These are phyloP conservation scores for Solanum pinnatisectum DNA, from an alignment of 257 asterid species.

Conservation along the genomic window DNA sequence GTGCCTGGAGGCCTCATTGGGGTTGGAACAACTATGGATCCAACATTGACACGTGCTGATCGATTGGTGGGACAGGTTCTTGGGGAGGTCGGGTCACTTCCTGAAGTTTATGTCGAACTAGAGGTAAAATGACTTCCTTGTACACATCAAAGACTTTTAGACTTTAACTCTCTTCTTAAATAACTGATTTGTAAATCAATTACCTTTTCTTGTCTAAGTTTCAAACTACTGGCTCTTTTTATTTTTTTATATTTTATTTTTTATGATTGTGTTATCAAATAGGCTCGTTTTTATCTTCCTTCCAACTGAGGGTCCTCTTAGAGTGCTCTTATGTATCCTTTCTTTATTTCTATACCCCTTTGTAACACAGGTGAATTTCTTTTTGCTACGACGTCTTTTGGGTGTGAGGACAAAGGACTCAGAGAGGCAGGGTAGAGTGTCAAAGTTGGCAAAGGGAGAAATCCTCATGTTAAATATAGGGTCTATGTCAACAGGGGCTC, in stretches of 20 bases:
- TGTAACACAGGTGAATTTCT: constrained; percentile 71
- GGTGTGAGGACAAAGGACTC: constrained; percentile 94
- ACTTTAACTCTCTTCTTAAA: background rate
- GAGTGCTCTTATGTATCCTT: background rate
- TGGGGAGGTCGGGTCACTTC: constrained; percentile 96
- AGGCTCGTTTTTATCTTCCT: background rate
- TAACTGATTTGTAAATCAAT: background rate
- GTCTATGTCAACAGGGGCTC: constrained; percentile 96
- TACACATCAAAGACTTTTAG: background rate
- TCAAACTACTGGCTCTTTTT: background rate
- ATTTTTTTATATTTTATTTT: too few relatives aligned
- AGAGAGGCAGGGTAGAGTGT: constrained; percentile 81
- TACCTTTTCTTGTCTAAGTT: background rate
- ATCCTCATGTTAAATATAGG: constrained; percentile 95
- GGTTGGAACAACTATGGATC: constrained; percentile 98
- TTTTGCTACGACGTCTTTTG: constrained; percentile 66
- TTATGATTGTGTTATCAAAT: background rate
- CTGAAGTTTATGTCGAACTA: constrained; percentile 71
- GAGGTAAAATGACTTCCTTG: constrained; percentile 47
- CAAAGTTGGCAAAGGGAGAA: constrained; percentile 82
- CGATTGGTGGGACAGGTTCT: constrained; percentile 97
- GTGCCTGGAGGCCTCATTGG: constrained; percentile 99
- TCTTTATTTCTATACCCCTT: background rate
- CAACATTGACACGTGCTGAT: constrained; percentile 97
- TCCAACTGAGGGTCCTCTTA: background rate